These are phyloP conservation scores for Aspergillus sp. DNA, from an alignment of 2,329 filamentous ascomycete genomes.

Conservation along the genomic window DNA sequence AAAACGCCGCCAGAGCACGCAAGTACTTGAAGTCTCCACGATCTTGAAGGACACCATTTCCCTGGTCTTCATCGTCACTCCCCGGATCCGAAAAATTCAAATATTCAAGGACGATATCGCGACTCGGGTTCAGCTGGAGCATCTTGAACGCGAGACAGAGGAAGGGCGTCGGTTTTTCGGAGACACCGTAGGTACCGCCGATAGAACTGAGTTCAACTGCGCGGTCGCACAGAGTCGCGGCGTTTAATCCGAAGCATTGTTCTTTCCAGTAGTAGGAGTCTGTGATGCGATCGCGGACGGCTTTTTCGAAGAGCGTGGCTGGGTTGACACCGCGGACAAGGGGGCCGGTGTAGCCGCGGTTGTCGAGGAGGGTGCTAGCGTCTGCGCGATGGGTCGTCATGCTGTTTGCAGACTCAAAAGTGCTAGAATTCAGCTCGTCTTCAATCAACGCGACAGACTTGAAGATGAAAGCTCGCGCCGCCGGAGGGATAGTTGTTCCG, in stretches of 20 bases:
- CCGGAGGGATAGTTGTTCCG: conserved; percentile 2
- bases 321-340: conserved; percentile 88
- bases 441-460: neutral
- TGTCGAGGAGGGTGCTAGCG: conserved; percentile 71
- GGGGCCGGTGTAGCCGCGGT: conserved; percentile 70
- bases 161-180: conserved; percentile 82
- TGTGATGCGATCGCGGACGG: conserved; percentile 88
- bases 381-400: conserved; percentile 65
- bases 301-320: conserved; percentile 91
- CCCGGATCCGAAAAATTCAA: conserved; percentile 71
- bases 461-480: conserved; percentile 1
- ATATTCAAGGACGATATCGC: conserved; percentile 74
- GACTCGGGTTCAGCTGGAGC: conserved; percentile 74
- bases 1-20: conserved; percentile 82
- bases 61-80: conserved; percentile 24
- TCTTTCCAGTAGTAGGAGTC: conserved; percentile 98
- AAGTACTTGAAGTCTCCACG: conserved; percentile 63
- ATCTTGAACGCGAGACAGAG: conserved; percentile 93
- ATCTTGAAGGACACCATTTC: conserved; percentile 25
- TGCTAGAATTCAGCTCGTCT: neutral
- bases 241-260: conserved; percentile 93
- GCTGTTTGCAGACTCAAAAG: conserved; percentile 4
- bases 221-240: conserved; percentile 72
- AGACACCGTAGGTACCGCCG: conserved; percentile 77
- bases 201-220: conserved; percentile 78